Percentiles rank a stretch among this genome's conserved stretches.
These are phyloP conservation scores for Porcisia hertigi DNA, from an alignment of 208 protist species.

Conservation along the genomic window DNA sequence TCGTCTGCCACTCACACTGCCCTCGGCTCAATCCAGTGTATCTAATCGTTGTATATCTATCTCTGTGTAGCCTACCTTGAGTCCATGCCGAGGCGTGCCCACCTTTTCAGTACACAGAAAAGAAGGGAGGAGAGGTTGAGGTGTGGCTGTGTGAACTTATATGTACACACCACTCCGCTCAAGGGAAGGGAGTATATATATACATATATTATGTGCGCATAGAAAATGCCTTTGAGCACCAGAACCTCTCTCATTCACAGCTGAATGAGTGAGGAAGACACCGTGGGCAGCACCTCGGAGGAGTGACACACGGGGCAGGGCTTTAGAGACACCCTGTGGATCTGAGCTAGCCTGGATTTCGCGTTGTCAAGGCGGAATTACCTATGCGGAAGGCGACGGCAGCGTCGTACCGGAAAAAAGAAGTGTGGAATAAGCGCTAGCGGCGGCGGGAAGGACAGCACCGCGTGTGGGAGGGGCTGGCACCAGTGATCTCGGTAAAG, in stretches of 20 bases:
- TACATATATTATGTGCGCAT: background rate
- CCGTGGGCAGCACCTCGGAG: background rate
- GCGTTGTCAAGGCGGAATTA: background rate
- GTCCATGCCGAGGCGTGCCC: too few relatives aligned
- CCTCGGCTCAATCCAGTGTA: background rate
- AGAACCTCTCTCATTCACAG: background rate
- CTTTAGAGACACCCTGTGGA: background rate
- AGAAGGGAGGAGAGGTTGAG: too few relatives aligned
- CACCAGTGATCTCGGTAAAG: slow-evolving; percentile 6
- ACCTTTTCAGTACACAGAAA: too few relatives aligned
- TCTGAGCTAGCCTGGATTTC: background rate
- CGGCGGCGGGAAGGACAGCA: slow-evolving; percentile 1
- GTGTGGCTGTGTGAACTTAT: too few relatives aligned
- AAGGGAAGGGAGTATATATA: background rate
- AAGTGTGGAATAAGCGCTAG: background rate
- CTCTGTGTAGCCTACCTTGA: background rate
- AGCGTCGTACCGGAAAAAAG: slow-evolving; percentile 6
- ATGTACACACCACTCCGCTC: too few relatives aligned
- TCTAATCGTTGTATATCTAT: background rate
- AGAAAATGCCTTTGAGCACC: too few relatives aligned
- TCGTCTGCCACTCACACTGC: background rate
- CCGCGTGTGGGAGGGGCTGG: background rate
- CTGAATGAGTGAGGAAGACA: background rate
- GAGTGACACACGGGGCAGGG: background rate
- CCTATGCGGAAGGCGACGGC: background rate